Evolutionary conservation across 495 filamentous ascomycete genomes (phyloP).

Genomic region (Penicillium goetzii): DNA sequence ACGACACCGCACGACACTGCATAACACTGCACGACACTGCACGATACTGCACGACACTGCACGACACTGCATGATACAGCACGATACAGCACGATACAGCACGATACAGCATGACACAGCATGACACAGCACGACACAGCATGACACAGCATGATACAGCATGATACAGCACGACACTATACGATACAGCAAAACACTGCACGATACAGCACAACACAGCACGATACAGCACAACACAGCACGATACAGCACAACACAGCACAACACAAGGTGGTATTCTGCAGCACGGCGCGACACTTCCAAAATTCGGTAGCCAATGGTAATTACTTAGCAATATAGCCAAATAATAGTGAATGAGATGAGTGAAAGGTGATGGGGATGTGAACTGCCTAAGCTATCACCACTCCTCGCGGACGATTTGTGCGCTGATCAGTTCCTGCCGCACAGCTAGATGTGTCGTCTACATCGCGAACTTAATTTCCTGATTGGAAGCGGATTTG

Average conservation of each 20-base stretch:
- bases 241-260: neutral
- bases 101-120: neutral
- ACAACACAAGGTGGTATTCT: neutral
- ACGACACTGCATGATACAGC: no score
- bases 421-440: no score
- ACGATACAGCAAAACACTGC: neutral
- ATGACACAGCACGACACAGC: neutral
- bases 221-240: neutral
- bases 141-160: neutral
- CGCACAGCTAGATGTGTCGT: no score
- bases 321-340: neutral
- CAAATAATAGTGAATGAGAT: neutral
- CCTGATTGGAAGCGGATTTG: no score
- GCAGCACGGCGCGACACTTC: neutral
- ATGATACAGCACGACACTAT: neutral
- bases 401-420: no score
- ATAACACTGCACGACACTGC: no score
- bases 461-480: no score
- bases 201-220: neutral
- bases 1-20: no score
- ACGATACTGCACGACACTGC: no score
- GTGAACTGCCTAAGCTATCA: no score
- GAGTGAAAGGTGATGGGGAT: neutral
- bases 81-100: neutral
- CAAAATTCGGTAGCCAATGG: neutral